phyloP scores from a whole-genome alignment of 2,329 filamentous ascomycete species.

The Cladosporium cucumerinum region DNA sequence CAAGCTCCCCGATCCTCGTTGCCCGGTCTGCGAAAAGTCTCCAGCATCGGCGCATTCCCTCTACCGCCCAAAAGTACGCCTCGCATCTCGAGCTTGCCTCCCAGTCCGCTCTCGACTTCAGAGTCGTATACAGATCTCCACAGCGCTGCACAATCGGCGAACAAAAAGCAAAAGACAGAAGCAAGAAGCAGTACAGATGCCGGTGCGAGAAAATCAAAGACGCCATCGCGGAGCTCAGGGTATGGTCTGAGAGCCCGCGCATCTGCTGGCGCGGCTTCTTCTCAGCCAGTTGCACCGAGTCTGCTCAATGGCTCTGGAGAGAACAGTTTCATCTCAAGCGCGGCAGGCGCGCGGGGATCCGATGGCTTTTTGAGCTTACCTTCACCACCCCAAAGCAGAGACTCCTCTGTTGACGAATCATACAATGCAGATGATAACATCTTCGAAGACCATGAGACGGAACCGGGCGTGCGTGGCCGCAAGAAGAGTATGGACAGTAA shows the following conservation, averaged over 20 bases:
- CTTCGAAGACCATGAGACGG: slow-evolving; percentile 74
- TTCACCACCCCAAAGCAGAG: slow-evolving; percentile 83
- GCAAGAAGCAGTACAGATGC: slow-evolving; percentile 32
- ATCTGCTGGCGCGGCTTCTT: slow-evolving; percentile 31
- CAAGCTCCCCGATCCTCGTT: slow-evolving; percentile 18
- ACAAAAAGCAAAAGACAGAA: slow-evolving; percentile 30
- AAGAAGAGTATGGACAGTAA: slow-evolving; percentile 29
- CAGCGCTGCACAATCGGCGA: slow-evolving; percentile 33
- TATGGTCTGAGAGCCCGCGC: slow-evolving; percentile 49
- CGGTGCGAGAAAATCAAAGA: slow-evolving; percentile 27
- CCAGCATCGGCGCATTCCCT: slow-evolving; percentile 92
- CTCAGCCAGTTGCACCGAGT: slow-evolving; percentile 54
- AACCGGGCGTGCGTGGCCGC: slow-evolving; percentile 44
- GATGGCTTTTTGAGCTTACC: slow-evolving; percentile 73
- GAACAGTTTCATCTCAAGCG: slow-evolving; percentile 66
- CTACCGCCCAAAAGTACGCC: slow-evolving; percentile 72
- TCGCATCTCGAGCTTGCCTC: slow-evolving; percentile 59
- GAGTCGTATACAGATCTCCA: slow-evolving; percentile 41
- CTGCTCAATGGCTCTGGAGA: slow-evolving; percentile 76
- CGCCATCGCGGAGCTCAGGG: slow-evolving; percentile 29
- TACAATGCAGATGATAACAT: slow-evolving; percentile 88
- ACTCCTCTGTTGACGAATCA: slow-evolving; percentile 79
- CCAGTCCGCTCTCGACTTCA: slow-evolving; percentile 49
- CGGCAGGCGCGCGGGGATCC: slow-evolving; percentile 61
- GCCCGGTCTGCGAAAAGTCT: slow-evolving; percentile 66